These are phyloP conservation scores for Hygrocybe punicea DNA, from an alignment of 768 basidiomycete genomes.

Conservation along the genomic window DNA sequence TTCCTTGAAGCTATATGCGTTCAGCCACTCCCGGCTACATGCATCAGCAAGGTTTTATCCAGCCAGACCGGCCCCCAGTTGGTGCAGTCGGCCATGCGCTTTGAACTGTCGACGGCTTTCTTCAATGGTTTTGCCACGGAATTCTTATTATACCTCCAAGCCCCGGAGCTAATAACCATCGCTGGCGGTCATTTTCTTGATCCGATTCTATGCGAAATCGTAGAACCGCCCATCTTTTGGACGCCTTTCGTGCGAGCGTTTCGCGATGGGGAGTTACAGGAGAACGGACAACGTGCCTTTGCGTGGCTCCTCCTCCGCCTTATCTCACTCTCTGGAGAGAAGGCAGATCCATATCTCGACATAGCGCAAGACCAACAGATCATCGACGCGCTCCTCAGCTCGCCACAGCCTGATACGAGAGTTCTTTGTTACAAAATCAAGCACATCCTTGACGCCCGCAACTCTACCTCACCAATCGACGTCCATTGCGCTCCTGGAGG, in stretches of 20 bases:
- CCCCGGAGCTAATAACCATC: constrained; percentile 36
- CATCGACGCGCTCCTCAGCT: constrained; percentile 22
- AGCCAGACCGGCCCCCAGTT: constrained; percentile 36
- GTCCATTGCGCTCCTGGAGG: constrained; percentile 49
- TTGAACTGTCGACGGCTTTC: constrained; percentile 36
- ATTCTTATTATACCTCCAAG: constrained; percentile 39
- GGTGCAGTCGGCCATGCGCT: constrained; percentile 42
- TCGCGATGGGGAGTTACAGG: constrained; percentile 29
- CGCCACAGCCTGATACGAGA: constrained; percentile 25
- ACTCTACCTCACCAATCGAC: constrained; percentile 27
- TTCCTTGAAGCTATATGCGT: constrained; percentile 49
- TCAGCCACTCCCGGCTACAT: constrained; percentile 37
- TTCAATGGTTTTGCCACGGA: constrained; percentile 41
- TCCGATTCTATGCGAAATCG: constrained; percentile 38
- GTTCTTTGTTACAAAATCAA: constrained; percentile 40
- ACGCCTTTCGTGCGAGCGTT: constrained; percentile 36
- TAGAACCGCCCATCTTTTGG: constrained; percentile 55
- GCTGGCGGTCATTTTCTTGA: constrained; percentile 43
- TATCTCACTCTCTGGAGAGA: constrained; percentile 36
- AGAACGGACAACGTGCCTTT: constrained; percentile 38
- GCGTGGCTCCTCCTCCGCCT: constrained; percentile 52
- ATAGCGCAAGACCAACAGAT: constrained; percentile 34
- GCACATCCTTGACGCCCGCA: constrained; percentile 28
- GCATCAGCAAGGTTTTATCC: constrained; percentile 37
- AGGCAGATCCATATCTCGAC: constrained; percentile 37